These are phyloP conservation scores for Micromonas commoda DNA, from an alignment of 139 green algal genomes.

Conservation along the genomic window DNA sequence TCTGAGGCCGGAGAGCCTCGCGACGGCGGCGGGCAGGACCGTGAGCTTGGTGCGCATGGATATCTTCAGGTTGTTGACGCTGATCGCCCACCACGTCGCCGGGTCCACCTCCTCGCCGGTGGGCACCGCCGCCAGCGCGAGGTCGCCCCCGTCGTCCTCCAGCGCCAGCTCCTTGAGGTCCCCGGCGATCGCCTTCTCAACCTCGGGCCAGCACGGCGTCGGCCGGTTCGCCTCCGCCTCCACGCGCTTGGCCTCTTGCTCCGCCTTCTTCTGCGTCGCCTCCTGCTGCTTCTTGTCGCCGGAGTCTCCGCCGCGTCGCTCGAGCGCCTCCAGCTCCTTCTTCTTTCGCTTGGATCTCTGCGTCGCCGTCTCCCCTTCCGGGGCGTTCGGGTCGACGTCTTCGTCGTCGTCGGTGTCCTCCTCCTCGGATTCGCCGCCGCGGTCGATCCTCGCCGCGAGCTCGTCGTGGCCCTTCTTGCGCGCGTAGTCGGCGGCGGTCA, in stretches of 20 bases:
- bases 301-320: constrained; percentile 5
- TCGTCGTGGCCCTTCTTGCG: not conserved
- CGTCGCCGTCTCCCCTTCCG: constrained; percentile 29
- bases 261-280: constrained; percentile 4
- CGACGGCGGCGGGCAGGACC: constrained; percentile 2
- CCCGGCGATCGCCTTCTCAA: constrained; percentile 10
- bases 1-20: constrained; percentile 1
- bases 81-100: constrained; percentile 9
- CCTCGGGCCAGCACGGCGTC: constrained; percentile 10
- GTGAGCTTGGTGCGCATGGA: not conserved
- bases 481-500: constrained; percentile 29
- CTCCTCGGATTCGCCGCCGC: constrained; percentile 11
- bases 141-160: not conserved
- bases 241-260: not conserved
- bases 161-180: constrained; percentile 14
- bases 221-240: no score
- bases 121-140: no score
- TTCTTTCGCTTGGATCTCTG: constrained; percentile 26
- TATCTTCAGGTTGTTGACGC: constrained; percentile 26
- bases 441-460: constrained; percentile 20
- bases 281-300: not conserved
- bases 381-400: not conserved
- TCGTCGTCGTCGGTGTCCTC: constrained; percentile 23
- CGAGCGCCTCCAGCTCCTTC: constrained; percentile 19
- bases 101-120: constrained; percentile 14